Conservation (phyloP, 805 yeast genomes). For the Wickerhamiella shivajii region DNA sequence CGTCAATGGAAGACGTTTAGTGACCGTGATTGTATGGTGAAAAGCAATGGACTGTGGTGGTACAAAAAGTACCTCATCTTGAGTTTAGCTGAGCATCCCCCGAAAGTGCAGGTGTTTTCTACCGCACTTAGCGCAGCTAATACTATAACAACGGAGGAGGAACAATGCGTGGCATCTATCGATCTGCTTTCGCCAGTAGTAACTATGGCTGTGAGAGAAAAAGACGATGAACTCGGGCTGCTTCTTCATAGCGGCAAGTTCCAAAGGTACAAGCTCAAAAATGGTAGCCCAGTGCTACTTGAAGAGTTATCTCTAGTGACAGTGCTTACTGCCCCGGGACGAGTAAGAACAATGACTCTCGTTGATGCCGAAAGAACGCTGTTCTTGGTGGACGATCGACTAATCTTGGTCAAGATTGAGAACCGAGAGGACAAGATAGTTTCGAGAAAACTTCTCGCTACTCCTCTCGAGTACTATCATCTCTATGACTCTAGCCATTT, state of each 20-base stretch:
- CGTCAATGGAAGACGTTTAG: conserved; percentile 36
- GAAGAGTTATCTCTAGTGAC: conserved; percentile 25
- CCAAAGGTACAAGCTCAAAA: conserved; percentile 15
- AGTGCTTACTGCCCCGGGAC: conserved; percentile 27
- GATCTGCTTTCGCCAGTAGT: conserved; percentile 23
- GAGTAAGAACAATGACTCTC: conserved; percentile 24
- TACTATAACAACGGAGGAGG: conserved; percentile 19
- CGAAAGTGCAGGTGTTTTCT: conserved; percentile 25
- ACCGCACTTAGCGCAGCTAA: conserved; percentile 18
- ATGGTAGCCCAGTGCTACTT: conserved; percentile 18
- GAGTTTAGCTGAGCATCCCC: conserved; percentile 19
- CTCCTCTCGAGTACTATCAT: conserved; percentile 26
- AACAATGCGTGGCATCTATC: conserved; percentile 21
- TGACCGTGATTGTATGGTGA: conserved; percentile 24
- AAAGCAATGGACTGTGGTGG: conserved; percentile 28
- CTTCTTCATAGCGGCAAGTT: conserved; percentile 23
- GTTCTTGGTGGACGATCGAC: conserved; percentile 27
- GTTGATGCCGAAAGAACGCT: conserved; percentile 16
- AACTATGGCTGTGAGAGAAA: conserved; percentile 18
- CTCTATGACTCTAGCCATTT: conserved; percentile 20
- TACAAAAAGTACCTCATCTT: conserved; percentile 24
- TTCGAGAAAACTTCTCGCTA: no score
- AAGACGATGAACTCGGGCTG: conserved; percentile 23
- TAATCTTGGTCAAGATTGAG: conserved; percentile 18
- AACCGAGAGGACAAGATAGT: conserved; percentile 12